Evolutionary conservation across 2,329 filamentous ascomycete genomes (phyloP).

Genomic region (Coniochaeta sp.): DNA sequence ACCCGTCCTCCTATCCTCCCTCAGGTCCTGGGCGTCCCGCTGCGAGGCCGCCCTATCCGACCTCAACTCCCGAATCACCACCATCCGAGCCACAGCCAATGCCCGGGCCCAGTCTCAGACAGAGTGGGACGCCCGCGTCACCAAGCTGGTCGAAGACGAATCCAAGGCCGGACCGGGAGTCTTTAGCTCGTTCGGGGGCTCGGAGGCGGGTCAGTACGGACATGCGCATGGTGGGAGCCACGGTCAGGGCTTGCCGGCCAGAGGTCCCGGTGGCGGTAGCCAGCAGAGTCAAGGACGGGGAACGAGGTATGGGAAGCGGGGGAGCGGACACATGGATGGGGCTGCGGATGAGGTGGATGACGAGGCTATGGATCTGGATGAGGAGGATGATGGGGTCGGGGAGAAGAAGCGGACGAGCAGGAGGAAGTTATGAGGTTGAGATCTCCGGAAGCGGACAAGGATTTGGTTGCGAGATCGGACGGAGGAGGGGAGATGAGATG

Average conservation of each 20-base stretch:
- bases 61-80: slow-evolving; percentile 67
- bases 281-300: slow-evolving; percentile 7
- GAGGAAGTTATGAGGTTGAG: slow-evolving; percentile 39
- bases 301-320: slow-evolving; percentile 27
- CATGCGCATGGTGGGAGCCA: slow-evolving; percentile 8
- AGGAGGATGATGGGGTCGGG: slow-evolving; percentile 33
- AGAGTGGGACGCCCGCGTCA: slow-evolving; percentile 38
- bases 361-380: slow-evolving; percentile 44
- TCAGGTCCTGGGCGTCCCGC: slow-evolving; percentile 70
- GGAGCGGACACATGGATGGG: slow-evolving; percentile 14
- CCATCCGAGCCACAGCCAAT: slow-evolving; percentile 52
- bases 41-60: slow-evolving; percentile 67
- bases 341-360: slow-evolving; percentile 9
- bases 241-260: slow-evolving; percentile 15
- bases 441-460: background rate
- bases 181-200: background rate
- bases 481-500: background rate
- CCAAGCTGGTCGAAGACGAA: slow-evolving; percentile 40
- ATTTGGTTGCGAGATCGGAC: background rate
- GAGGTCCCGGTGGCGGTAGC: slow-evolving; percentile 8
- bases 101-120: slow-evolving; percentile 42
- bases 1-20: slow-evolving; percentile 56
- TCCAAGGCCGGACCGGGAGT: background rate
- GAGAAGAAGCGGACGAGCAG: slow-evolving; percentile 43
- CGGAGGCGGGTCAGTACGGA: slow-evolving; percentile 13